These are phyloP conservation scores for Punctularia strigosozonata DNA, from an alignment of 768 basidiomycete species.

Conservation along the genomic window DNA sequence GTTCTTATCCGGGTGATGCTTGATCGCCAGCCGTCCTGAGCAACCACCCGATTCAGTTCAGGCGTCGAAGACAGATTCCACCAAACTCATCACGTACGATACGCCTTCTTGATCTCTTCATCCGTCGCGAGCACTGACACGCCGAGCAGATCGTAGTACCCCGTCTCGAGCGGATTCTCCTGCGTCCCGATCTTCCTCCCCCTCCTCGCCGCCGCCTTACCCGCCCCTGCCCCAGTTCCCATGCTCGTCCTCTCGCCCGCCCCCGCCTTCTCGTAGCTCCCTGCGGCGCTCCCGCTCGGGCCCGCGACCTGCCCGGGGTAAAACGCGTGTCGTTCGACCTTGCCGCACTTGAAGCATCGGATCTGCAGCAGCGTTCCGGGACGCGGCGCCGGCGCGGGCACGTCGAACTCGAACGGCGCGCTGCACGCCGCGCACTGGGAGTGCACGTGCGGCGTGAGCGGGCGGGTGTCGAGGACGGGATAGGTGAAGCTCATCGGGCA, in stretches of 20 bases:
- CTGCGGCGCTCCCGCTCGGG: no score
- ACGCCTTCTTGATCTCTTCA: slow-evolving; percentile 87
- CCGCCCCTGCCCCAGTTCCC: neutral
- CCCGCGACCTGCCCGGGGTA: slow-evolving; percentile 49
- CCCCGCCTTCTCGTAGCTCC: no score
- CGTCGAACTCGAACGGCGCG: slow-evolving; percentile 51
- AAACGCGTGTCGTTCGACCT: slow-evolving; percentile 49
- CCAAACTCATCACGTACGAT: slow-evolving; percentile 39
- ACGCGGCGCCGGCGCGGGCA: slow-evolving; percentile 46
- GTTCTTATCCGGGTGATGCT: slow-evolving; percentile 89
- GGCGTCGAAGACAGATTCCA: neutral
- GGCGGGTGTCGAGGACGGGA: slow-evolving; percentile 50
- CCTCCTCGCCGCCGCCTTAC: slow-evolving; percentile 22
- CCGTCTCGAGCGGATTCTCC: slow-evolving; percentile 77
- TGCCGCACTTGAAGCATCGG: slow-evolving; percentile 59
- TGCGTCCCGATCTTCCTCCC: slow-evolving; percentile 82
- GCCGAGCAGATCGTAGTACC: slow-evolving; percentile 83
- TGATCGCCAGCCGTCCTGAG: slow-evolving; percentile 73
- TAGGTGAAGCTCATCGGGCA: slow-evolving; percentile 35
- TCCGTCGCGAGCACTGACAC: slow-evolving; percentile 62
- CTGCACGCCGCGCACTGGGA: slow-evolving; percentile 51
- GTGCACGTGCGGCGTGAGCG: slow-evolving; percentile 52
- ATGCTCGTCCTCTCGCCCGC: neutral
- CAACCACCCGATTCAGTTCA: neutral
- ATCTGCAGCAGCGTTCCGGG: slow-evolving; percentile 49